Base-by-base conservation (phyloP, 768 basidiomycete species). In the Leccinum sublutescens region DNA sequence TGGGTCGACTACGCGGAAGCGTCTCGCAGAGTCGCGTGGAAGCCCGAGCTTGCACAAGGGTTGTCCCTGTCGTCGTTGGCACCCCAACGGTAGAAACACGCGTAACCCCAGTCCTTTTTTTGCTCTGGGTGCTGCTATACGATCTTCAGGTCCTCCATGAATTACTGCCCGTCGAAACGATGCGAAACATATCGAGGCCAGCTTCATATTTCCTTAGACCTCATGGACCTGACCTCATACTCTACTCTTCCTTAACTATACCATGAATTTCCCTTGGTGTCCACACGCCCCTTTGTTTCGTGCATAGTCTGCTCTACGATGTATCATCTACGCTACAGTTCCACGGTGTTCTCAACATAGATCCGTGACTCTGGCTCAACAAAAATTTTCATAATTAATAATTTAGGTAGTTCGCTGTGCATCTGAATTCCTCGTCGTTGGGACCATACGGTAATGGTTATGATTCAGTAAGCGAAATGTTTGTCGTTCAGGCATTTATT, bases 1-100 rank as follows among this genome's bases (percentile, higher is more conserved):
- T 93, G 90, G 91, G 91, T 94, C 66, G 91, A 93, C 74, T 92
- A 87, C 67, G 84, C 86, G 49, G 92, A 93, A 76, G 92, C 92
- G 15, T 75, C 84, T 62, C 76, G 80, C 67, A 78, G 92, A 65
- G 71, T 94, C 43, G 81, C 85, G 60, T 94, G 92, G 92, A 94
- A 94, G 71, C 76, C 82, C n/a, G 92, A 94, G 76, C 81, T 94
- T 48, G 83, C 85, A 8, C 87, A 90, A 71, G 91, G 86, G 53
- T 79, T 93, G 54, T 79, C 80, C 66, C 78, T 88, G 31, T 92
- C 86, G 31, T 85, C 90, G 11, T 74, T 92, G 60, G 89, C 89
- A 40, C 80, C 85, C 40, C 67, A 72, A 62, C 80, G 85, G 72
- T 85, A 75, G 65, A 70, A 31, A 53, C 58, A 55, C 23, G 55